Evolutionary conservation across 2,329 filamentous ascomycete genomes (phyloP), one percentile per base, ranked within the genome.

Genomic region (Canariomyces notabilis): DNA sequence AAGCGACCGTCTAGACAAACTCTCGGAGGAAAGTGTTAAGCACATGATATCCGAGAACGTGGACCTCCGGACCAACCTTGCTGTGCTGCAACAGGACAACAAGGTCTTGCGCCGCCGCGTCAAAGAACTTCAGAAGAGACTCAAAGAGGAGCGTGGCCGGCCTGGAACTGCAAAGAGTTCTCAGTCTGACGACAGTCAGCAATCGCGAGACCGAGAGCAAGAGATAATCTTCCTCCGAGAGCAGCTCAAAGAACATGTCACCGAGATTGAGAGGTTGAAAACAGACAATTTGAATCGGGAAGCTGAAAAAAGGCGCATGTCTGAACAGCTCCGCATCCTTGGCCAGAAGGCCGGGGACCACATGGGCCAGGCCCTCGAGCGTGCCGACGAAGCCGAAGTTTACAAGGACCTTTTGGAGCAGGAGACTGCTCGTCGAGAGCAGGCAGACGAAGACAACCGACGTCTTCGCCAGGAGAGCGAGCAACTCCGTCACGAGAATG

Each of bases 41-140:
- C 91, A 96, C 64, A 94, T 96, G 84, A 95, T 97, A 58, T 89
- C 89, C 36, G 91, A 96, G 66, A 98, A 96, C 59, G 91, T 97
- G 4, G 89, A 96, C 63, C 77, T 97, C 39, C 93, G 94, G 66
- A 95, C 91, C 0, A 88, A 87, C 50, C 79, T 96, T 36, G 82
- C 91, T 3, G 87, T 93, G 29, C 76, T 93, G 48, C 89, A 95
- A 65, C 88, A 94, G 54, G 93, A 98, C 60, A 93, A 89, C 62
- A 93, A 94, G 64, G 75, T 83, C 16, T 67, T 97, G 46, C 83
- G 89, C 18, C 82, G 85, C 51, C 83, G 86, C 55, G 77, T 95
- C 48, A 87, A 90, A 59, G 89, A 96, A 58, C 69, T 97, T 37
- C 90, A 97, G 67, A 88, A 87, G 61, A 84, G 85, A 57, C 67